Evolutionary conservation across 805 yeast species (phyloP).

Genomic region (Candida stauntonica): DNA sequence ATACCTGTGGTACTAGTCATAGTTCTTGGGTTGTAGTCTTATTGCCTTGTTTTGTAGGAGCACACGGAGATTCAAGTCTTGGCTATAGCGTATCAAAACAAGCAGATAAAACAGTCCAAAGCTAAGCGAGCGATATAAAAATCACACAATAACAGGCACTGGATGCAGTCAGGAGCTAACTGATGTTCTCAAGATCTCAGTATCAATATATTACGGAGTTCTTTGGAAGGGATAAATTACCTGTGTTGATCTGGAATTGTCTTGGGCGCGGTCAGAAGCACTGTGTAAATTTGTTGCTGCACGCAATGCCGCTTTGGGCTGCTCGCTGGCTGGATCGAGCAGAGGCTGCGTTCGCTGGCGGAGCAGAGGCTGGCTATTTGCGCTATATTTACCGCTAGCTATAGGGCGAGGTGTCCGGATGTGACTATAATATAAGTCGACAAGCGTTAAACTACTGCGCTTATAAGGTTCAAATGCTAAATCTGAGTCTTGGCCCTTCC

Average conservation of each 20-base stretch:
- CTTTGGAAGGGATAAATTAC: background rate
- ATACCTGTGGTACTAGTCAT: conserved; percentile 24
- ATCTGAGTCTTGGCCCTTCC: too few species aligned
- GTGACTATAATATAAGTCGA: too few species aligned
- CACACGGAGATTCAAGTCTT: too few species aligned
- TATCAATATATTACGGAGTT: background rate
- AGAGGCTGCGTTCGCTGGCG: background rate
- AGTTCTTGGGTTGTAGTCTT: background rate
- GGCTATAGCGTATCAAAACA: background rate
- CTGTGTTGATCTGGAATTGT: background rate
- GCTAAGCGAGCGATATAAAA: background rate
- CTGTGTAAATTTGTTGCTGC: background rate
- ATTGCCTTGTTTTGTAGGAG: background rate
- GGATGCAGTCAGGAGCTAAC: too few species aligned
- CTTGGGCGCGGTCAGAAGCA: too few species aligned
- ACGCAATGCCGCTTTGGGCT: background rate
- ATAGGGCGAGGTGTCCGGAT: too few species aligned
- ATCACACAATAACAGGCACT: too few species aligned
- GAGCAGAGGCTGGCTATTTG: too few species aligned
- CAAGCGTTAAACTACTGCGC: too few species aligned
- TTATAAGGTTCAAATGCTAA: too few species aligned
- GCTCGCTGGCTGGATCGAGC: background rate
- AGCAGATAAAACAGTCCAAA: background rate
- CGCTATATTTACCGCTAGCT: too few species aligned
- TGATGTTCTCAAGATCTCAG: too few species aligned